Evolutionary conservation across 192 early-diverging fungal species (phyloP), one percentile per base, ranked within the genome.

Genomic region (Podila horticola): DNA sequence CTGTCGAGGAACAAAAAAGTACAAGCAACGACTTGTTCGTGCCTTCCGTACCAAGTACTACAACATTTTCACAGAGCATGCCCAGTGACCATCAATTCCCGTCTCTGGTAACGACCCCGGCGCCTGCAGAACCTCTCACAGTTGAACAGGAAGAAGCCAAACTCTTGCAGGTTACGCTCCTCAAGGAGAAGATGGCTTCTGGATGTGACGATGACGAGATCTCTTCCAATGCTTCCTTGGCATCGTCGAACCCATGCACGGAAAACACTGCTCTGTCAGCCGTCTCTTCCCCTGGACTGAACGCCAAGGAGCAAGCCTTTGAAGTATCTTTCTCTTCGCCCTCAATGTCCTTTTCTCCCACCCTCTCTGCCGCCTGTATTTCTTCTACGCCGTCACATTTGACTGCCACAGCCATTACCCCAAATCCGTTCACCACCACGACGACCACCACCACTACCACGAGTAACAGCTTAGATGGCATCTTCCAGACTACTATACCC

Each of bases 271-370:
- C 70, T 10, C 64, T 71, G 26, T 79, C 75, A 0, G 45, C 68
- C 29, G 65, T 69, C 7, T 72, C 70, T 13, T 72, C 76, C 1
- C 70, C 76, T 67, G 76, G 65, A 67, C 55, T 68, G 70, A 57
- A 28, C 41, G 59, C 66, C 60, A 79, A 79, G 45, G 76, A 79
- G 0, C 58, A 58, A 13, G 65, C 50, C 20, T 74, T 74, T 48
- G 73, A 74, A 26, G 66, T 58, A 3, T 67, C 70, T 15, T 72
- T 72, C 65, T 63, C 76, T 13, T 79, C 70, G 24, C 76, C 70
- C 13, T 63, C 76, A n/a, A 68, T 72, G 69, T 10, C 60, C 10
- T 61, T 72, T 34, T 33, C 66, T 24, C 69, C 75, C 17, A 62
- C 57, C 0, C 24, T 49, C 0, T 31, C 58, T 9, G 29, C 68